Conservation (phyloP, 345 rosid species). For the Murraya koenigii region DNA sequence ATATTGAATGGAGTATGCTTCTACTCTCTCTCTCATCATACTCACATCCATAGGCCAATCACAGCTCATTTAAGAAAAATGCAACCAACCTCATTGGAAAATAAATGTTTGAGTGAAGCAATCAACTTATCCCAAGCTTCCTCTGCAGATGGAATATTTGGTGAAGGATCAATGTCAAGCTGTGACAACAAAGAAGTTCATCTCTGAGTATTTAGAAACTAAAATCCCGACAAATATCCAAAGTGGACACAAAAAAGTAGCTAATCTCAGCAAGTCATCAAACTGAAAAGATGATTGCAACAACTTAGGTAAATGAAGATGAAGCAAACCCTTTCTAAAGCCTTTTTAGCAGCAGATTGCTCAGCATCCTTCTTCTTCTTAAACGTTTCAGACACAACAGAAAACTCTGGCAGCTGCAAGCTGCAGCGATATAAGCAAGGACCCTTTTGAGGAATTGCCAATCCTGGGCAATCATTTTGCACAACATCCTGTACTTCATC, state of each 20-base stretch:
- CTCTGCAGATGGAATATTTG: constrained; percentile 46
- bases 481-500: constrained; percentile 69
- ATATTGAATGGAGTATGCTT: neutral
- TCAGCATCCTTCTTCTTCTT: constrained; percentile 90
- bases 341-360: constrained; percentile 89
- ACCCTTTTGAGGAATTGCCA: constrained; percentile 70
- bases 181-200: constrained; percentile 32
- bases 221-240: neutral
- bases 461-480: constrained; percentile 79
- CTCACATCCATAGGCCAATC: neutral
- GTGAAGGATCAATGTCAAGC: constrained; percentile 57
- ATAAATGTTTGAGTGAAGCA: constrained; percentile 49
- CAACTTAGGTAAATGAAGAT: neutral
- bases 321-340: constrained; percentile 60
- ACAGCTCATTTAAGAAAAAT: constrained; percentile 4
- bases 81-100: constrained; percentile 74
- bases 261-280: neutral
- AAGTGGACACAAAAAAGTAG: neutral
- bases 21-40: constrained; percentile 1
- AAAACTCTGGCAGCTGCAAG: constrained; percentile 75
- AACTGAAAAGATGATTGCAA: neutral
- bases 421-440: constrained; percentile 73
- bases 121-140: constrained; percentile 61
- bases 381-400: constrained; percentile 54
- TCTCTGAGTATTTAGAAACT: neutral